These are phyloP conservation scores for Cercospora sp. DNA, from an alignment of 2,329 filamentous ascomycete genomes.

Conservation along the genomic window DNA sequence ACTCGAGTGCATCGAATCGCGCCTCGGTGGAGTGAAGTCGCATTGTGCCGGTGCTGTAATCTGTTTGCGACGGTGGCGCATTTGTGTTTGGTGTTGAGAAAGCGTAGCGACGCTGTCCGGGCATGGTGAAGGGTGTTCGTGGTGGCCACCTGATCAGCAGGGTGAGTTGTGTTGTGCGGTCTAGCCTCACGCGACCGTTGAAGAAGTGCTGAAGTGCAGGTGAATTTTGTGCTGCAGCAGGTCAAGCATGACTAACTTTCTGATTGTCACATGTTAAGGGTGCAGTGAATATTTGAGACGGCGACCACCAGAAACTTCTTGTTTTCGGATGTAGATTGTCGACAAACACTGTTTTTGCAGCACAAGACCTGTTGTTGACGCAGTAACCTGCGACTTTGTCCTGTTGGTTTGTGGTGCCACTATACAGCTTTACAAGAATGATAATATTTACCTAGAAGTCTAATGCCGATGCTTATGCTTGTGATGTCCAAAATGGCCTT, in stretches of 20 bases:
- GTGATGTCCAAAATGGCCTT: neutral
- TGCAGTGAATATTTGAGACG: neutral
- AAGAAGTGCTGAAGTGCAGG: neutral
- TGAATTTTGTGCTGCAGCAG: neutral
- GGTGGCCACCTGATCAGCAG: neutral
- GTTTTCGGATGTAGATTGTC: neutral
- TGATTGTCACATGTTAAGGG: neutral
- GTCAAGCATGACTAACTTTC: neutral
- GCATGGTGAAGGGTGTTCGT: neutral
- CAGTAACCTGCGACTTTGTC: neutral
- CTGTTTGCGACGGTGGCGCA: neutral
- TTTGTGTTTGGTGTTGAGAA: neutral
- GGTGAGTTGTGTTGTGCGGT: too few relatives aligned
- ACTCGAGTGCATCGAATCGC: neutral
- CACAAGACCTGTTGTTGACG: neutral
- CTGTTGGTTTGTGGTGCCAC: neutral
- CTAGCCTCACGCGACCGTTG: neutral
- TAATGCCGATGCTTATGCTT: neutral
- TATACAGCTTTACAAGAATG: neutral
- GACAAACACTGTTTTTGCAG: neutral
- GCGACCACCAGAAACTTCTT: neutral
- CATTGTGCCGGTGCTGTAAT: neutral
- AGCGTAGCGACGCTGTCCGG: neutral
- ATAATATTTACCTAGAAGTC: neutral
- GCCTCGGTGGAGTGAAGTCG: neutral